Percentiles rank a stretch among this genome's conserved stretches.
Conservation (phyloP, 257 asterid genomes). For the Solanum chaucha region DNA sequence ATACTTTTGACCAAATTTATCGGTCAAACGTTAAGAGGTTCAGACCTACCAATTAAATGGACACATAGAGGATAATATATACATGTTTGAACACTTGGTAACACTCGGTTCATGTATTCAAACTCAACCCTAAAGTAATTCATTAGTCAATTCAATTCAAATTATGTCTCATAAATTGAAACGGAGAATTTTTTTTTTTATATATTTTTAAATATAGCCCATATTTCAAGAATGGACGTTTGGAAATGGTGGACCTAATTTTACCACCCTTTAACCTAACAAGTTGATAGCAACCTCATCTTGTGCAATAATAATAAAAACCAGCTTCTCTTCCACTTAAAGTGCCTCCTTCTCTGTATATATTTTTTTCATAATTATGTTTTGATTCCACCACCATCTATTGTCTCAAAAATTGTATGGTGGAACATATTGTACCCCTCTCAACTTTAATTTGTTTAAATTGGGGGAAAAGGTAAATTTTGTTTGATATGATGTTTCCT, state of each 20-base stretch:
- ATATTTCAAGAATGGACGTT: slow-evolving; percentile 4
- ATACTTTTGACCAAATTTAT: not conserved
- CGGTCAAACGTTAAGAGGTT: not conserved
- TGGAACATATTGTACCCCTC: not conserved
- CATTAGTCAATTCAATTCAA: not conserved
- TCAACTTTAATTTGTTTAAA: not conserved
- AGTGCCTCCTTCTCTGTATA: slow-evolving; percentile 3
- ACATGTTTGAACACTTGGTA: not conserved
- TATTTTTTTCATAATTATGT: not conserved
- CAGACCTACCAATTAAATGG: not conserved
- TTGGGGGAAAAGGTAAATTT: not conserved
- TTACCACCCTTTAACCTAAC: slow-evolving; percentile 9
- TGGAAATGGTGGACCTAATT: slow-evolving; percentile 13
- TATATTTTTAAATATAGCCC: not conserved
- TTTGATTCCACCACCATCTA: slow-evolving; percentile 11
- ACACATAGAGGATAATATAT: not conserved
- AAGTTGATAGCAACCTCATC: slow-evolving; percentile 8
- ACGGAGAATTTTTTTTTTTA: accelerated
- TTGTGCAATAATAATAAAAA: not conserved
- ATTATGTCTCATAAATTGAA: not conserved
- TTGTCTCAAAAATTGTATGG: slow-evolving; percentile 10
- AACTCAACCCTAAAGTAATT: not conserved
- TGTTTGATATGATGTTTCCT: not conserved
- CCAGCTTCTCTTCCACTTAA: not conserved
- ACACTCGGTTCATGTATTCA: not conserved